These are phyloP conservation scores for Drechslerella dactyloides DNA, from an alignment of 2,329 filamentous ascomycete genomes.

Conservation along the genomic window DNA sequence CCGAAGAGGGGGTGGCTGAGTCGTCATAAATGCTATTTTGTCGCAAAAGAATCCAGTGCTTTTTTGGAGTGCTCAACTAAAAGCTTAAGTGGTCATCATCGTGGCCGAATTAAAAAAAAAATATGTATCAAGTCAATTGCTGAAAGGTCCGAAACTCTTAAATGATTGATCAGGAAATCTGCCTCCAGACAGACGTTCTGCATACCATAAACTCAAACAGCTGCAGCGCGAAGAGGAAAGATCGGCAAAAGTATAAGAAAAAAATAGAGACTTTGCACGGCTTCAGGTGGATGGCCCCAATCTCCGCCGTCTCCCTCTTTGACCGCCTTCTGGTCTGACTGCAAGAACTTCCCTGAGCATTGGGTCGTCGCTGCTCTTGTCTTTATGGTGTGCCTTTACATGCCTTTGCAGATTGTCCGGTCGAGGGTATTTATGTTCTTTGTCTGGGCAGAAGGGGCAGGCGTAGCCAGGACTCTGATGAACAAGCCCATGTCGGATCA, in stretches of 20 bases:
- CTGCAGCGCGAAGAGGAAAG: no score
- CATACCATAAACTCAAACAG: not conserved
- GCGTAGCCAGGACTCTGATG: conserved; percentile 94
- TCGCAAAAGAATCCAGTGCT: conserved; percentile 21
- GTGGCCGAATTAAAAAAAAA: conserved; percentile 20
- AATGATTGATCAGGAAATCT: no score
- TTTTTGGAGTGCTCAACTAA: conserved; percentile 31
- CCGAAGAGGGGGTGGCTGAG: not conserved
- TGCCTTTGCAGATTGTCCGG: conserved; percentile 96
- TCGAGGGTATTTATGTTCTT: conserved; percentile 91
- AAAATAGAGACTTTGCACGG: not conserved
- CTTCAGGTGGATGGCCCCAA: conserved; percentile 34
- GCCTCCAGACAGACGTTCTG: no score
- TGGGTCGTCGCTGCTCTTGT: conserved; percentile 87
- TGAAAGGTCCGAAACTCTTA: no score
- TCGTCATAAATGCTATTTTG: conserved; percentile 6
- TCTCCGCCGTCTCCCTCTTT: conserved; percentile 73
- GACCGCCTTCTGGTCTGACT: conserved; percentile 82
- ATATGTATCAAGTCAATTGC: not conserved
- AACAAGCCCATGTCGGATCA: conserved; percentile 80
- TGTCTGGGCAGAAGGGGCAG: conserved; percentile 92
- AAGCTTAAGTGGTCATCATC: conserved; percentile 12
- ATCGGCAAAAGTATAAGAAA: no score
- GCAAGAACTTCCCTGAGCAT: conserved; percentile 80
- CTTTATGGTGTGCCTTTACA: conserved; percentile 87